phyloP scores from a whole-genome alignment of 805 yeast species.

The Pichia deserticola region DNA sequence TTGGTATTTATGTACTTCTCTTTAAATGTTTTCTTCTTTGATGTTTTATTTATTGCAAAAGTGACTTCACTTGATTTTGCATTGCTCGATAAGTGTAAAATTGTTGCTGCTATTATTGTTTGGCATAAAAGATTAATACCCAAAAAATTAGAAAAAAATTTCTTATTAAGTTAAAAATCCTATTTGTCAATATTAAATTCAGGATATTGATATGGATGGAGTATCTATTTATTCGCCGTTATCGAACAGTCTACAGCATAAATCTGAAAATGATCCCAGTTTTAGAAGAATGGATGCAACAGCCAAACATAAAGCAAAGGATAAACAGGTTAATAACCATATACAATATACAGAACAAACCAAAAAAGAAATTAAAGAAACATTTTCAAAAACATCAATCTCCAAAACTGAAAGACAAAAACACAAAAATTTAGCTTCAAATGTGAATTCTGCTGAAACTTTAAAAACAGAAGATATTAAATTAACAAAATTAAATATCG shows the following conservation, averaged over 20 bases:
- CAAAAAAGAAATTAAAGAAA: not conserved
- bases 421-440: not conserved
- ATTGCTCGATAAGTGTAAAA: too few relatives aligned
- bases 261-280: constrained; percentile 2
- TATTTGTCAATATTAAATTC: not conserved
- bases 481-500: too few relatives aligned
- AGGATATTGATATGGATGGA: constrained; percentile 4
- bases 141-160: not conserved
- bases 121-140: too few relatives aligned
- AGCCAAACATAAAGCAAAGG: constrained; percentile 2
- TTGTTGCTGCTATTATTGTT: too few relatives aligned
- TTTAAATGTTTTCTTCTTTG: too few relatives aligned
- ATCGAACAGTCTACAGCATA: constrained; percentile 3
- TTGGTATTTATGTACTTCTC: too few relatives aligned
- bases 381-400: not conserved
- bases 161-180: not conserved
- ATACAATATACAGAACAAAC: not conserved
- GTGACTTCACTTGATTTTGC: too few relatives aligned
- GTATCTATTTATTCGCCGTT: constrained; percentile 1
- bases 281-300: constrained; percentile 5
- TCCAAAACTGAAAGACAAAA: not conserved
- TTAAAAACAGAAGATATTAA: too few relatives aligned
- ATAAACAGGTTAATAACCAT: not conserved
- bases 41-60: too few relatives aligned
- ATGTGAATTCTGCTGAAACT: not conserved